These are phyloP conservation scores for Penicillium occitanis DNA, from an alignment of 2,329 filamentous ascomycete species.

Conservation along the genomic window DNA sequence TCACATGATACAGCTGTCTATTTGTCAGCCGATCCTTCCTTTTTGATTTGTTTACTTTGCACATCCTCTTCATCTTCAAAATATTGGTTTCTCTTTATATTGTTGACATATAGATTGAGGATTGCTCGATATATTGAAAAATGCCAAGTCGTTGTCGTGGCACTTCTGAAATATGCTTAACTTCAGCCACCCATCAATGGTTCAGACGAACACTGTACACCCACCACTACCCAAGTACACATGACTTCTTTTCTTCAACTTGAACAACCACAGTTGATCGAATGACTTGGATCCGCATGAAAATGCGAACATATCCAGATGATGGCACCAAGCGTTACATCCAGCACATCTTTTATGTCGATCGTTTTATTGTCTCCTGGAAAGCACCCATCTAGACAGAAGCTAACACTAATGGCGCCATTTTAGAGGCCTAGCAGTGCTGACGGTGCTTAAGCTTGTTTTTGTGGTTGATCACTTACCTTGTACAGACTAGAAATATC, in stretches of 20 bases:
- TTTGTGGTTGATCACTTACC: conserved; percentile 6
- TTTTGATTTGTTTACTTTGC: neutral
- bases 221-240: neutral
- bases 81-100: neutral
- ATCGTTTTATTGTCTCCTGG: conserved; percentile 7
- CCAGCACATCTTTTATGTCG: conserved; percentile 7
- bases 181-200: neutral
- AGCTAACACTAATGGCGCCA: conserved; percentile 14
- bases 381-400: neutral
- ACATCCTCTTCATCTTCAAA: neutral
- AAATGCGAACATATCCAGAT: neutral
- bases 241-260: conserved; percentile 2
- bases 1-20: neutral
- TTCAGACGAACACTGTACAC: neutral
- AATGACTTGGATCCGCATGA: neutral
- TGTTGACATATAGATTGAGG: neutral
- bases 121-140: neutral
- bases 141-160: neutral
- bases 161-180: neutral
- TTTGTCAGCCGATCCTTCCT: neutral
- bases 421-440: neutral
- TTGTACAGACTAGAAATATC: conserved; percentile 4
- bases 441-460: conserved; percentile 7
- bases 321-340: conserved; percentile 17
- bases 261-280: neutral